Base-by-base conservation (phyloP, 202 grass and related monocot genomes). In the Brachypodium distachyon region DNA sequence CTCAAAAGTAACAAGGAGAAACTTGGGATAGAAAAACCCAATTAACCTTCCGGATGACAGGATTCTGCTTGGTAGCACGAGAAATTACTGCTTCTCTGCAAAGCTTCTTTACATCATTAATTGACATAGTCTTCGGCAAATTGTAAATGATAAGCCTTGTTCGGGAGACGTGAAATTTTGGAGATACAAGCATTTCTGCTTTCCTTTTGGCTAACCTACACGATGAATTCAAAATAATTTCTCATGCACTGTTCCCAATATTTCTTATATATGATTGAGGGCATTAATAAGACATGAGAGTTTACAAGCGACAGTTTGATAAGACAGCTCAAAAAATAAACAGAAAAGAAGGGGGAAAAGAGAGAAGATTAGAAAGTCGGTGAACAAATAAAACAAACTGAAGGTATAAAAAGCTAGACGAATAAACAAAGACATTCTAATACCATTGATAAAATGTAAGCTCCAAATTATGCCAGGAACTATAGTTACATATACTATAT, bases 81-180 rank as follows among this genome's bases (percentile, higher is more conserved):
- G 91, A 95, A 63, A 92, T 70, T 54, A 98, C 89, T 70, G 91
- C 95, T 90, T 92, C 87, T 72, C 84, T 83, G 56, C 91, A 98
- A 77, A 95, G 89, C 82, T 95, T 98, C 87, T 91, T 98, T 61
- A 98, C 95, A 78, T 95, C 82, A 59, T 88, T 87, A 70, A 89
- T 74, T 18, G 84, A 88, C 95, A 98, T 87, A 61, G 85, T 98
- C 84, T 95, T 94, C 10, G 95, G 95, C 82, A 98, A 85, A 87
- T 95, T 95, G 78, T 98, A 98, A 54, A 98, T 89, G 75, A 98
- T 95, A 84, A 98, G 81, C 68, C 85, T 90, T 76, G 89, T 98
- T 85, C 80, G 88, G 25, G 95, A 95, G 33, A 98, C 95, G 23
- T 98, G 91, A 58, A 98, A 98, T 74, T 98, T 98, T 83, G 95